These are phyloP conservation scores for Hyphopichia khmerensis DNA, from an alignment of 1,139 yeast genomes.

Conservation along the genomic window DNA sequence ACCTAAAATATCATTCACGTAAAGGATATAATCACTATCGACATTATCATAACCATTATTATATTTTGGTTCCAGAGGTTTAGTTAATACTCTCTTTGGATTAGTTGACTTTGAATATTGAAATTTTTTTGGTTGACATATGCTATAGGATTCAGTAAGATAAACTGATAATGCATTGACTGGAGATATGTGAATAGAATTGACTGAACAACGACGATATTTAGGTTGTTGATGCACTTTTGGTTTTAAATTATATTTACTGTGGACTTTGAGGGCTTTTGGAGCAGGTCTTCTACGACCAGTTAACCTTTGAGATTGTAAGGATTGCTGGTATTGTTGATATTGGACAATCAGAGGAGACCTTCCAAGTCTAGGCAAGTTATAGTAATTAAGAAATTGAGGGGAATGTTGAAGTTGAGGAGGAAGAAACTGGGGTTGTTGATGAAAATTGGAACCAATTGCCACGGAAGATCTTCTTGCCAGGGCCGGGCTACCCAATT, in stretches of 20 bases:
- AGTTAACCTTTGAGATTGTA: slow-evolving; percentile 25
- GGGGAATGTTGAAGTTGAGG: neutral
- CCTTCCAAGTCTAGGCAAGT: slow-evolving; percentile 18
- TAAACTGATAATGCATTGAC: slow-evolving; percentile 77
- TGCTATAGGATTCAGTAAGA: slow-evolving; percentile 74
- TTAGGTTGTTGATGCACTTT: slow-evolving; percentile 64
- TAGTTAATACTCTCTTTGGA: slow-evolving; percentile 88
- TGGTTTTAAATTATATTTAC: slow-evolving; percentile 61
- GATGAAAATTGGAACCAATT: slow-evolving; percentile 2
- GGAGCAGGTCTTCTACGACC: slow-evolving; percentile 37
- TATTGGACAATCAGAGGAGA: slow-evolving; percentile 40
- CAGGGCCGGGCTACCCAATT: slow-evolving; percentile 2
- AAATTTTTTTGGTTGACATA: slow-evolving; percentile 82
- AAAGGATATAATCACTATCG: slow-evolving; percentile 85
- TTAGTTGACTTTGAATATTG: slow-evolving; percentile 82
- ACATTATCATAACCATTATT: slow-evolving; percentile 89
- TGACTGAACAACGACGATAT: slow-evolving; percentile 77
- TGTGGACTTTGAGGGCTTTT: slow-evolving; percentile 33
- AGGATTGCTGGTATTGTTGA: slow-evolving; percentile 35
- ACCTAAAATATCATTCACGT: slow-evolving; percentile 92
- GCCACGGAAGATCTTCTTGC: slow-evolving; percentile 3
- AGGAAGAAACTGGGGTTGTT: slow-evolving; percentile 1
- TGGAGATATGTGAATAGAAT: slow-evolving; percentile 83
- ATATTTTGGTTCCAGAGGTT: slow-evolving; percentile 80
- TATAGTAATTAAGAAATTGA: slow-evolving; percentile 9